Base-by-base conservation (phyloP, 1,139 yeast species). In the Saccharomyces pastorianus region DNA sequence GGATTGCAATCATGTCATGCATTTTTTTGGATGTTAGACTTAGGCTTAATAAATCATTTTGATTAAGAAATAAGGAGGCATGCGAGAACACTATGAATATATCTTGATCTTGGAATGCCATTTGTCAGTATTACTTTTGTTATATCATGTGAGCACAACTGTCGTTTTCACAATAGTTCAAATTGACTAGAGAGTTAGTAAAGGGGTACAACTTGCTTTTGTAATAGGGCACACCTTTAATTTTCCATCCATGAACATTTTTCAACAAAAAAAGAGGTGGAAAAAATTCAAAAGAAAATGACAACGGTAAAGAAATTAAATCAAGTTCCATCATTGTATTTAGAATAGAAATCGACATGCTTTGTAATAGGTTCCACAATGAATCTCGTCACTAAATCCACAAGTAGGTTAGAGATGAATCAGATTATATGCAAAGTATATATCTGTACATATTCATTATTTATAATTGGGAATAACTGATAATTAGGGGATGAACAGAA, bases 21-120 rank as follows among this genome's bases (percentile, higher is more conserved):
- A 59, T 32, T 8, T 44, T 46, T 29, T 51, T 57, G 26, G 61
- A 61, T 7, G 61, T 58, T 20, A 53, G 51, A 6, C 64, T 56
- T 11, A 70, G 51, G 2, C 53, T 53, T 1, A 57, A 7, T 32
- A 68, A 54, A 29, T 67, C 70, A 55, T 65, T 63, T 53, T 70
- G 73, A 42, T 68, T 64, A n/a, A 70, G 55, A 53, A 52, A 66
- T 8, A 46, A n/a, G 8, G 51, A 27, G 6, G 58, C 59, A 44
- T 49, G 48, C 0, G 54, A 25, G n/a, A 32, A 32, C 7, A 32
- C 17, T 47, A 28, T n/a, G 17, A 32, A 32, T 13, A 32, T 7
- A 32, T n/a, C 38, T 32, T n/a, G 38, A 32, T 42, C 27, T 17
- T 42, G 47, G 13, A 23, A 25, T 6, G 26, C 47, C 47, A 42